phyloP scores from a whole-genome alignment of 495 filamentous ascomycete species.

The Aspergillus indologenus region DNA sequence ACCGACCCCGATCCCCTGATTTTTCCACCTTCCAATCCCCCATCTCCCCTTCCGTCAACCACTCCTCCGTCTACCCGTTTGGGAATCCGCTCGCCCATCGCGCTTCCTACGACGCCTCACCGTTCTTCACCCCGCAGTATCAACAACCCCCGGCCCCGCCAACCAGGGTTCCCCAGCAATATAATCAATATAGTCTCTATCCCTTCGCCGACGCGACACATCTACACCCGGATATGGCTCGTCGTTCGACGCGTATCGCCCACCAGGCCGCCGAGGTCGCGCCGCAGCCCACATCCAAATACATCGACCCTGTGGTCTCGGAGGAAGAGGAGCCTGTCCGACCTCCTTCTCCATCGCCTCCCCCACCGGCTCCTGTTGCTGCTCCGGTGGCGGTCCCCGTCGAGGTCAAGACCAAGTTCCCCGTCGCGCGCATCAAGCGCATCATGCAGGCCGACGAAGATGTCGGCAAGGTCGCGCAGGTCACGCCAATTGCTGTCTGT shows the following conservation, averaged over 20 bases:
- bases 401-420: slow-evolving; percentile 91
- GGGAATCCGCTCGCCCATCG: slow-evolving; percentile 35
- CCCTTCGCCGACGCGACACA: slow-evolving; percentile 20
- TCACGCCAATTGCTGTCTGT: slow-evolving; percentile 91
- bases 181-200: slow-evolving; percentile 25
- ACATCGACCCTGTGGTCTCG: slow-evolving; percentile 36
- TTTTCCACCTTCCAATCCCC: slow-evolving; percentile 48
- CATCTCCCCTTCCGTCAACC: slow-evolving; percentile 28
- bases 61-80: slow-evolving; percentile 36
- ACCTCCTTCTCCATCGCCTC: background rate
- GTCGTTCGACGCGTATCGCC: slow-evolving; percentile 43
- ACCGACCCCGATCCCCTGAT: slow-evolving; percentile 45
- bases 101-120: slow-evolving; percentile 44
- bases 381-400: slow-evolving; percentile 43
- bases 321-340: slow-evolving; percentile 24
- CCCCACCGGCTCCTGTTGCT: slow-evolving; percentile 6
- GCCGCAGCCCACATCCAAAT: slow-evolving; percentile 32
- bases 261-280: slow-evolving; percentile 29
- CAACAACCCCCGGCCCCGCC: slow-evolving; percentile 25
- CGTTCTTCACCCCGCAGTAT: slow-evolving; percentile 37
- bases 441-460: slow-evolving; percentile 99
- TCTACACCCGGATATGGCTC: slow-evolving; percentile 43
- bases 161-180: slow-evolving; percentile 30
- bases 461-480: slow-evolving; percentile 97
- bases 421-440: slow-evolving; percentile 95